These are phyloP conservation scores for Podosphaera xanthii DNA, from an alignment of 2,329 filamentous ascomycete genomes.

Conservation along the genomic window DNA sequence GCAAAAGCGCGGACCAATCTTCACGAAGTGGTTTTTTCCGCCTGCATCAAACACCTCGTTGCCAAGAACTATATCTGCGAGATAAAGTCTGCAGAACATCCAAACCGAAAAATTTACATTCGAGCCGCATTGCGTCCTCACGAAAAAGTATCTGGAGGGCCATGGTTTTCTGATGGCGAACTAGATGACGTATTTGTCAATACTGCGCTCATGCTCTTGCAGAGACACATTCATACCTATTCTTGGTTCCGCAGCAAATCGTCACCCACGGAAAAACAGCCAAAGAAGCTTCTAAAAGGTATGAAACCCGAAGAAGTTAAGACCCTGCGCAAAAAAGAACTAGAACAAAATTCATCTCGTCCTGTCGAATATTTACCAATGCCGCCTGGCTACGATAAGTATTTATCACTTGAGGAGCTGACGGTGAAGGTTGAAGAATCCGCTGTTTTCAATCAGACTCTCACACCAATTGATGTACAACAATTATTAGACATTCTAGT, in stretches of 20 bases:
- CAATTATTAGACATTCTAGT: constrained; percentile 73
- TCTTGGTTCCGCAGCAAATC: constrained; percentile 36
- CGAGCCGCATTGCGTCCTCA: constrained; percentile 62
- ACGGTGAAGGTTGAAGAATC: constrained; percentile 48
- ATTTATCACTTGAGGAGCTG: constrained; percentile 62
- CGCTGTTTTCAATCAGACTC: constrained; percentile 45
- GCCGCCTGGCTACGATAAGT: constrained; percentile 44
- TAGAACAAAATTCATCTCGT: constrained; percentile 8
- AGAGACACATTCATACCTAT: constrained; percentile 45
- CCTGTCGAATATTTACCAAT: constrained; percentile 22
- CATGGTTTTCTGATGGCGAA: constrained; percentile 83
- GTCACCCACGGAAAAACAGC: constrained; percentile 18
- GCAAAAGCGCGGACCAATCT: constrained; percentile 62
- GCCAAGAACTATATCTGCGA: constrained; percentile 61
- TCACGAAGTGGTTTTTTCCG: constrained; percentile 62
- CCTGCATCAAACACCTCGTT: constrained; percentile 65
- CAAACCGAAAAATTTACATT: constrained; percentile 91
- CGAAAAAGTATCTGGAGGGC: constrained; percentile 77
- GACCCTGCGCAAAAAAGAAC: constrained; percentile 9
- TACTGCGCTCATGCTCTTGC: constrained; percentile 48
- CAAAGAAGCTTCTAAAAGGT: constrained; percentile 29
- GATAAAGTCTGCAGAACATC: constrained; percentile 80
- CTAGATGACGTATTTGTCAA: constrained; percentile 78
- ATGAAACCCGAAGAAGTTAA: constrained; percentile 23
- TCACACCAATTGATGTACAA: constrained; percentile 54